Evolutionary conservation across 2,329 filamentous ascomycete genomes (phyloP).

Genomic region (Blastomyces gilchristii): DNA sequence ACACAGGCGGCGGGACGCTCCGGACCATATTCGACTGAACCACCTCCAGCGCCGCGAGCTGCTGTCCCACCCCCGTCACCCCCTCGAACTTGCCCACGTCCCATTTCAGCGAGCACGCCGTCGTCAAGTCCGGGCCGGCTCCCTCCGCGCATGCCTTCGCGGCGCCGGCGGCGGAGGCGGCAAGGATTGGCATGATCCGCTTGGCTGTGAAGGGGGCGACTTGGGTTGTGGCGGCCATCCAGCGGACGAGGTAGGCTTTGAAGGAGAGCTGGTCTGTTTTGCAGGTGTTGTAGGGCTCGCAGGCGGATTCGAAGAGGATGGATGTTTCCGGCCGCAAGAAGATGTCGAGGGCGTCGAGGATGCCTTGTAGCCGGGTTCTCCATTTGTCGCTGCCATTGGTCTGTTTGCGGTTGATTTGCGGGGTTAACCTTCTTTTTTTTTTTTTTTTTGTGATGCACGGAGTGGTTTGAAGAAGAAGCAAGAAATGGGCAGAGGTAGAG

Average conservation of each 20-base stretch:
- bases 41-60: slow-evolving; percentile 57
- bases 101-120: slow-evolving; percentile 59
- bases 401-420: slow-evolving; percentile 15
- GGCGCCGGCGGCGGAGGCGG: slow-evolving; percentile 49
- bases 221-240: slow-evolving; percentile 52
- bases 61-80: slow-evolving; percentile 53
- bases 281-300: slow-evolving; percentile 52
- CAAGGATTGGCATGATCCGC: slow-evolving; percentile 49
- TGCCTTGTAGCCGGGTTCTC: slow-evolving; percentile 45
- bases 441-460: no score
- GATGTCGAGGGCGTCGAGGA: slow-evolving; percentile 41
- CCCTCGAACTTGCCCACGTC: slow-evolving; percentile 44
- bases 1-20: slow-evolving; percentile 40
- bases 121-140: slow-evolving; percentile 32
- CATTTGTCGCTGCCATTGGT: slow-evolving; percentile 41
- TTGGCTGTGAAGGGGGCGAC: slow-evolving; percentile 51
- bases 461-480: not conserved
- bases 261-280: slow-evolving; percentile 62
- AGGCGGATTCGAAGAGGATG: slow-evolving; percentile 56
- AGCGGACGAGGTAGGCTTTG: slow-evolving; percentile 60
- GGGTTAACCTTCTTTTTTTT: no score
- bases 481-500: no score
- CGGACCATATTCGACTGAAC: slow-evolving; percentile 51
- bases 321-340: slow-evolving; percentile 43
- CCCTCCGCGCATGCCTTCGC: slow-evolving; percentile 54